Base-by-base conservation (phyloP, 768 basidiomycete genomes). In the Suillus subalutaceus region DNA sequence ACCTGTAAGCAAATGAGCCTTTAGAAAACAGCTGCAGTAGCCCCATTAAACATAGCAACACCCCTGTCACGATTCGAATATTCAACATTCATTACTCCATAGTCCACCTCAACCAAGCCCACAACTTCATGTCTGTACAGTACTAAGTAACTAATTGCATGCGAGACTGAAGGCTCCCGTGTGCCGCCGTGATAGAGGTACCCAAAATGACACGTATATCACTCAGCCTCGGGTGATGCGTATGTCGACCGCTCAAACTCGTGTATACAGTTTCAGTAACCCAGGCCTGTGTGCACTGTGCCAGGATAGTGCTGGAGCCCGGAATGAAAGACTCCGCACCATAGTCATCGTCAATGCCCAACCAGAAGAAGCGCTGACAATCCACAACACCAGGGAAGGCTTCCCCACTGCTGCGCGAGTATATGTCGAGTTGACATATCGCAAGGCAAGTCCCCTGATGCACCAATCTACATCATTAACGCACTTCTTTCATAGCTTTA, bases 341-440 rank as follows among this genome's bases (percentile, higher is more conserved):
- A 30, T 7, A 16, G 26, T 15, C 6, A 35, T 56, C 6, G 55
- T 32, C 35, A 35, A 20, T 18, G 26, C 16, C 16, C 16, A 9
- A 16, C 12, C 12, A 8, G 30, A 30, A 53, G 4, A 53, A 32
- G 52, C 8, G 8, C 52, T 79, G 70, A 82, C 83, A 15, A 41
- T 41, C 40, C 5, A 41, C 40, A 55, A 78, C 81, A 85, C 83
- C 62, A 84, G 69, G 65, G 84, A 75, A 46, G 82, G 80, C 9
- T 70, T 79, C n/a, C 67, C 68, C 4, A 46, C 60, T 15, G 73
- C 70, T 63, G 75, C 71, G 18, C 80, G 80, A 59, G 72, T 65
- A 18, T 50, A 56, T 0, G 80, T 73, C 2, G 76, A 75, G 52
- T 74, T 75, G 12, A 78, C 43, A 72, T 83, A 85, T 20, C 72